phyloP scores from a whole-genome alignment of 495 filamentous ascomycete species.

The Xylaria flabelliformis region DNA sequence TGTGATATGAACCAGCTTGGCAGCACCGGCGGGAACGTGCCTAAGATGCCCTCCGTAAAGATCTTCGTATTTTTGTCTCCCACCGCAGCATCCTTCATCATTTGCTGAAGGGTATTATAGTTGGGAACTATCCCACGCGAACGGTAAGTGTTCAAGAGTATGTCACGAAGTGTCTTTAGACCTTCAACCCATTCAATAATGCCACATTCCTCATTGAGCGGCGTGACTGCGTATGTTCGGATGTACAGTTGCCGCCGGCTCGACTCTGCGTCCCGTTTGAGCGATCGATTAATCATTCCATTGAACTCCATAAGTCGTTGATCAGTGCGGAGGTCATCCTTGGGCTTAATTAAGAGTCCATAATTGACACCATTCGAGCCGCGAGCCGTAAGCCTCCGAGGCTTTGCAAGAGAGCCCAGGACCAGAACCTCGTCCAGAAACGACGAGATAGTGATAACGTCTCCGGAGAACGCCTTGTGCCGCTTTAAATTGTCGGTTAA shows the following conservation, averaged over 20 bases:
- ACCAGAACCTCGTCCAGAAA: slow-evolving; percentile 87
- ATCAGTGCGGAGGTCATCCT: slow-evolving; percentile 96
- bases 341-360: slow-evolving; percentile 92
- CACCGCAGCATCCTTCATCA: slow-evolving; percentile 54
- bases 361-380: slow-evolving; percentile 90
- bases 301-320: slow-evolving; percentile 99
- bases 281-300: slow-evolving; percentile 90
- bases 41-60: slow-evolving; percentile 72
- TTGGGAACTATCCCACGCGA: slow-evolving; percentile 66
- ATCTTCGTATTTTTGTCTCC: slow-evolving; percentile 59
- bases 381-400: slow-evolving; percentile 84
- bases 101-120: slow-evolving; percentile 52
- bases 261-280: slow-evolving; percentile 89
- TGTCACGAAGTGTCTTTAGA: slow-evolving; percentile 90
- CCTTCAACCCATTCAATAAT: slow-evolving; percentile 99
- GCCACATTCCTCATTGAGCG: slow-evolving; percentile 96
- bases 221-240: slow-evolving; percentile 95
- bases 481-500: slow-evolving; percentile 70
- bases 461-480: slow-evolving; percentile 83
- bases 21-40: slow-evolving; percentile 78
- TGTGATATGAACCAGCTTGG: slow-evolving; percentile 94
- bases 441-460: slow-evolving; percentile 58
- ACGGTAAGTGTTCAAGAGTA: slow-evolving; percentile 78
- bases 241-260: slow-evolving; percentile 84
- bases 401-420: slow-evolving; percentile 89